A percentile compares a stretch with the other conserved stretches of the same genome.
Conservation (phyloP, 805 yeast species). For the Metschnikowia amazonensis region DNA sequence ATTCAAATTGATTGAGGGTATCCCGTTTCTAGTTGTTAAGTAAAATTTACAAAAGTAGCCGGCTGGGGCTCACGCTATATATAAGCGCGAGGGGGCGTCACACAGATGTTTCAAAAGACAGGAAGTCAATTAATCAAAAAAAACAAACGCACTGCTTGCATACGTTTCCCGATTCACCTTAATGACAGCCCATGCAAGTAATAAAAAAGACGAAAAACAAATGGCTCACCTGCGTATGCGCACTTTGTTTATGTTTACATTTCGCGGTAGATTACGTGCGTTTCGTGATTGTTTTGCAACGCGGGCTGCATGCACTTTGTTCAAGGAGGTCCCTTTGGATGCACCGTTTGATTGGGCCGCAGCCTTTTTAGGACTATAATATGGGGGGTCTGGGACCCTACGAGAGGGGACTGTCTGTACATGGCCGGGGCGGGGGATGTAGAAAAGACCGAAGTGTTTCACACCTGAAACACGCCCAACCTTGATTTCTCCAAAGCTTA, state of each 20-base stretch:
- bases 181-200: constrained; percentile 22
- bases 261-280: constrained; percentile 15
- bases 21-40: too few relatives aligned
- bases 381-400: too few relatives aligned
- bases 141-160: constrained; percentile 4
- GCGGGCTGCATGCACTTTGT: neutral
- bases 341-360: neutral
- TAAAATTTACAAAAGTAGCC: too few relatives aligned
- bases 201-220: constrained; percentile 5
- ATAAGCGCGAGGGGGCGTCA: constrained; percentile 6
- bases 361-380: too few relatives aligned
- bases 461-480: neutral
- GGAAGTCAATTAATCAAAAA: neutral
- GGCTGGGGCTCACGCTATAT: too few relatives aligned
- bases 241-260: constrained; percentile 12
- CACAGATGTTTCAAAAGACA: constrained; percentile 3
- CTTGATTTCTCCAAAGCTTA: too few relatives aligned
- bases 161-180: constrained; percentile 8
- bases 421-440: too few relatives aligned
- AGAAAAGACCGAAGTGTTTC: too few relatives aligned
- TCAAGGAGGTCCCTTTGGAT: neutral
- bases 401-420: too few relatives aligned
- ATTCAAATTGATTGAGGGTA: too few relatives aligned
- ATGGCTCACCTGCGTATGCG: neutral
- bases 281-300: constrained; percentile 9